phyloP scores from a whole-genome alignment of 108 stramenopile genomes.

The Skeletonema costatum region DNA sequence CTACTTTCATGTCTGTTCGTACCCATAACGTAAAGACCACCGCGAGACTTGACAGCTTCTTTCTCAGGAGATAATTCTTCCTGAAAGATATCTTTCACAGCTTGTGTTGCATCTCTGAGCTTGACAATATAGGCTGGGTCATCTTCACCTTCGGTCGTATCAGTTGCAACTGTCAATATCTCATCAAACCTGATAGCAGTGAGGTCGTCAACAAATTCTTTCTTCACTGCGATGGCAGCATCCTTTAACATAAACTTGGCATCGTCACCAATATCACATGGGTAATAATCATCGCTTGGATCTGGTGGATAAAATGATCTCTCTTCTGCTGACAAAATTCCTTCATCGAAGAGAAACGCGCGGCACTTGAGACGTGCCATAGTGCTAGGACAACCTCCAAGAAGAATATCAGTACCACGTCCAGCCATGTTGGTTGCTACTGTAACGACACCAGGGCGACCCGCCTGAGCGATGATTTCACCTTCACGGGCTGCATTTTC shows the following conservation, averaged over 20 bases:
- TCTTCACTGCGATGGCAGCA: slow-evolving; percentile 67
- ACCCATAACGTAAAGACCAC: slow-evolving; percentile 96
- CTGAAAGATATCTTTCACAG: slow-evolving; percentile 74
- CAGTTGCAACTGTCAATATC: slow-evolving; percentile 88
- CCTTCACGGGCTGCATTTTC: slow-evolving; percentile 91
- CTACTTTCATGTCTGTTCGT: slow-evolving; percentile 94
- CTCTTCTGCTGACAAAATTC: slow-evolving; percentile 63
- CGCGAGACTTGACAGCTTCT: slow-evolving; percentile 74
- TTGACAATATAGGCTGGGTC: slow-evolving; percentile 77
- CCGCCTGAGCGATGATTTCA: slow-evolving; percentile 95
- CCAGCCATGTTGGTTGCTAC: slow-evolving; percentile 99
- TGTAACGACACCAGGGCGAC: slow-evolving; percentile 91
- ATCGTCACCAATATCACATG: slow-evolving; percentile 74
- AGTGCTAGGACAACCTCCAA: slow-evolving; percentile 91
- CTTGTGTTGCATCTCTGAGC: slow-evolving; percentile 76
- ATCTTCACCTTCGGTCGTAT: slow-evolving; percentile 88
- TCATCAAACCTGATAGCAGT: slow-evolving; percentile 85
- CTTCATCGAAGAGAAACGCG: slow-evolving; percentile 68
- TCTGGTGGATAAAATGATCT: slow-evolving; percentile 67
- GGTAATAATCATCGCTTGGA: slow-evolving; percentile 77
- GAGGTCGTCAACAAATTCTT: slow-evolving; percentile 58
- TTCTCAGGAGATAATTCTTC: slow-evolving; percentile 79
- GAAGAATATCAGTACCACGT: slow-evolving; percentile 94
- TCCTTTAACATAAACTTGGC: slow-evolving; percentile 59
- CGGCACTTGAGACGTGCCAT: slow-evolving; percentile 86